Base-by-base conservation (phyloP, 2,329 filamentous ascomycete genomes). In the Byssoonygena ceratinophila region DNA sequence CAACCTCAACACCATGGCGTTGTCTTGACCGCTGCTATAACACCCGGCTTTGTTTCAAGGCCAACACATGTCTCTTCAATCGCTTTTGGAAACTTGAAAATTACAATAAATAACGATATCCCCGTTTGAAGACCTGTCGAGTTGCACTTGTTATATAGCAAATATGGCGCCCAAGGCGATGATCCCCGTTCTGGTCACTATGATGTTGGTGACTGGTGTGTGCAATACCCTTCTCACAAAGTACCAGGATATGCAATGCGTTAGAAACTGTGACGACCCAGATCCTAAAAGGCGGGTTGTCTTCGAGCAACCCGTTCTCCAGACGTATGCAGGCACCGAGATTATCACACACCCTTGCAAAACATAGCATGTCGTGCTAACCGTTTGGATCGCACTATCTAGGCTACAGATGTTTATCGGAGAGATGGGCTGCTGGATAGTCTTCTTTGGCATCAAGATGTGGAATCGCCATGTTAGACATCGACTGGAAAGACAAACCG, bases 191-290 rank as follows among this genome's bases (percentile, higher is more conserved):
- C 77, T 97, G 58, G 88, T 97, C 69, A 84, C 78, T 62, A 94
- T 96, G 87, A 97, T 97, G 91, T 77, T 97, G 65, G 73, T 95
- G 66, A 96, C 91, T 22, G 91, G 91, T 57, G 89, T 94, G 57
- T 95, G 89, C 77, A 98, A 98, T 69, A 98, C 92, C 1, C 80
- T 98, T 56, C 77, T 98, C 63, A 96, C 91, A 61, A 98, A 98
- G 67, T 96, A 90, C 65, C 91, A 97, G 87, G 92, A 98, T 68
- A 94, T 95, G 76, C 88, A 96, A 83, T 98, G 92, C 72, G 87
- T 97, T 37, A 80, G 85, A 59, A 82, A 97, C 73, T 98, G 92
- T 74, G 81, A 87, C 62, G 76, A 80, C 55, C 74, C 79, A 20
- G 74, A 87, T 62, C 79, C 80, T 8, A 77, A 76, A 54, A 79